phyloP scores from a whole-genome alignment of 805 yeast species.

The Ogataea siamensis region DNA sequence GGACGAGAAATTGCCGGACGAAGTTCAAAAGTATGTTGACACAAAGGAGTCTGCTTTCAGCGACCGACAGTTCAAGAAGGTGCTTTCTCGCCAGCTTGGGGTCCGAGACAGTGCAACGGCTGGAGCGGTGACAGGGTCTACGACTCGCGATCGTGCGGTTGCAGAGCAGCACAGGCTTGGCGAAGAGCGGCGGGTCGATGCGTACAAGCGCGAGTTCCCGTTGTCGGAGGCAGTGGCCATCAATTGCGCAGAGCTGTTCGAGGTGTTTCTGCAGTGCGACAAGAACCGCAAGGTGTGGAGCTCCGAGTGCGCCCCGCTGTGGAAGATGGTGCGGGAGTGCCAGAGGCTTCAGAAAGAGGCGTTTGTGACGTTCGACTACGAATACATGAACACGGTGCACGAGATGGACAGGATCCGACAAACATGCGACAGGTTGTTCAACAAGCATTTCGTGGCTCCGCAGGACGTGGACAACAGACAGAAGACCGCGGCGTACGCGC shows the following conservation, averaged over 20 bases:
- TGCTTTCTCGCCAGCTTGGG: constrained; percentile 17
- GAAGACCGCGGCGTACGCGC: constrained; percentile 24
- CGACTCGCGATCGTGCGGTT: no score
- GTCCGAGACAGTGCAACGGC: neutral
- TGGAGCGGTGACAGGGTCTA: no score
- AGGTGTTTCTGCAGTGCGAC: constrained; percentile 29
- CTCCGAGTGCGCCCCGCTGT: constrained; percentile 26
- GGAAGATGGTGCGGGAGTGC: constrained; percentile 34
- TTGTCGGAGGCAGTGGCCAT: constrained; percentile 29
- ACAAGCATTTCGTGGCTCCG: constrained; percentile 24
- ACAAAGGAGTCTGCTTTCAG: constrained; percentile 28
- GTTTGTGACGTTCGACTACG: constrained; percentile 33
- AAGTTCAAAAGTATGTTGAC: constrained; percentile 27
- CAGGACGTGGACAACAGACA: constrained; percentile 30
- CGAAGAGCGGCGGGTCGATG: constrained; percentile 18
- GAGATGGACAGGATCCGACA: constrained; percentile 30
- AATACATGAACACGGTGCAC: constrained; percentile 26
- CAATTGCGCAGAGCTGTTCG: constrained; percentile 36
- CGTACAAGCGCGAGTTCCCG: constrained; percentile 30
- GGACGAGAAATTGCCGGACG: constrained; percentile 22
- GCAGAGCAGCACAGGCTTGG: neutral
- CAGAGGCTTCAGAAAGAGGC: constrained; percentile 32
- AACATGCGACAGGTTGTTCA: constrained; percentile 31
- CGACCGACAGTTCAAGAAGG: constrained; percentile 33
- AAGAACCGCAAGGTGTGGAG: constrained; percentile 20